Percentiles rank a stretch among this genome's conserved stretches.
Conservation (phyloP, 1,284 basidiomycete species). For the Phellopilus nigrolimitatus region DNA sequence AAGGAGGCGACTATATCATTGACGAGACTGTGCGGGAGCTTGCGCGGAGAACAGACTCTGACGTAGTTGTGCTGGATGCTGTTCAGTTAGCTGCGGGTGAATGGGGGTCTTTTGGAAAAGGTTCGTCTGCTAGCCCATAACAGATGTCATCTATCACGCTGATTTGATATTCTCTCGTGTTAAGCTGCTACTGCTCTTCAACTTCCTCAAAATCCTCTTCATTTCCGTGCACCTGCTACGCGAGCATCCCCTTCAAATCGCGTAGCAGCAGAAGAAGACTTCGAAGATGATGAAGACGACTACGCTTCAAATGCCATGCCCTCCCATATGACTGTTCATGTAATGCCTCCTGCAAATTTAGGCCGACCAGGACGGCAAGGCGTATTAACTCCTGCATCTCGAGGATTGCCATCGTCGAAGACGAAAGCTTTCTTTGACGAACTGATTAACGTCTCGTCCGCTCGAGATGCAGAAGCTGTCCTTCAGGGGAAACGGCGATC, state of each 20-base stretch:
- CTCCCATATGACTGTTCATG: conserved; percentile 57
- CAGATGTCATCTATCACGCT: conserved; percentile 14
- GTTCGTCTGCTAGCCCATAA: conserved; percentile 33
- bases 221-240: conserved; percentile 44
- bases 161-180: conserved; percentile 18
- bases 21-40: conserved; percentile 74
- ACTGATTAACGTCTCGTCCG: conserved; percentile 57
- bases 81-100: conserved; percentile 79
- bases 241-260: conserved; percentile 25
- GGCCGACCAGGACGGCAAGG: conserved; percentile 24
- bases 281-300: conserved; percentile 43
- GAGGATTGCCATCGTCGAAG: conserved; percentile 42
- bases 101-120: conserved; percentile 72
- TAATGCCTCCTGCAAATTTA: conserved; percentile 45
- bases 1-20: conserved; percentile 76
- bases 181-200: conserved; percentile 61
- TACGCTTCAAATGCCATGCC: conserved; percentile 28
- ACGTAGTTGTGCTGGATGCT: conserved; percentile 77
- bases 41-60: conserved; percentile 65
- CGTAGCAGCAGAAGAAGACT: conserved; percentile 34
- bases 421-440: conserved; percentile 70
- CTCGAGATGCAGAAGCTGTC: conserved; percentile 26
- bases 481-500: conserved; percentile 27
- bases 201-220: conserved; percentile 66
- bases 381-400: conserved; percentile 6